Conservation (phyloP, 768 basidiomycete species). For the Tremella mesenterica region DNA sequence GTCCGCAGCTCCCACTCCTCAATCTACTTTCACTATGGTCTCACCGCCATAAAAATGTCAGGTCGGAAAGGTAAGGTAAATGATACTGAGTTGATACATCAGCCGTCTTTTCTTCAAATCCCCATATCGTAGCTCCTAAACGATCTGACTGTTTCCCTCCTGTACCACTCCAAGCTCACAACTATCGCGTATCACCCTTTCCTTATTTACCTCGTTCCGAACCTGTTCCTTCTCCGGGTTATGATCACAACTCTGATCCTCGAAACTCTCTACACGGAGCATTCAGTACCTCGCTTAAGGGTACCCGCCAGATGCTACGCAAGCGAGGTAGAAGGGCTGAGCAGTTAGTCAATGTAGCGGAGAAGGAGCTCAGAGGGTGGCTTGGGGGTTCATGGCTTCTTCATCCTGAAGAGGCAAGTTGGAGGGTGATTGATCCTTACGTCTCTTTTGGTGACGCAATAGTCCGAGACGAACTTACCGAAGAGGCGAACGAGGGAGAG, state of each 20-base stretch:
- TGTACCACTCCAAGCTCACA: slow-evolving; percentile 44
- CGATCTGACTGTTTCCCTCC: slow-evolving; percentile 33
- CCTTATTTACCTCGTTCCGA: slow-evolving; percentile 62
- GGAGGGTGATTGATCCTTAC: slow-evolving; percentile 2
- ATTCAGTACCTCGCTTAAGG: slow-evolving; percentile 37
- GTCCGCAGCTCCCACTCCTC: not conserved
- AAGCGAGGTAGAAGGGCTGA: slow-evolving; percentile 35
- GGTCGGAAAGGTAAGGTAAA: not conserved
- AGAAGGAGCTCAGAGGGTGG: slow-evolving; percentile 33
- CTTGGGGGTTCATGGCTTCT: slow-evolving; percentile 14
- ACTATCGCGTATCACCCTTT: slow-evolving; percentile 80
- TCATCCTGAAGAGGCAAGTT: not conserved
- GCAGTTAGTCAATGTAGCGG: slow-evolving; percentile 24
- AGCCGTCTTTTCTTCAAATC: slow-evolving; percentile 39
- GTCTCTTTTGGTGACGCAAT: not conserved
- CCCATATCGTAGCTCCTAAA: slow-evolving; percentile 31
- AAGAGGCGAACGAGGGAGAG: not conserved
- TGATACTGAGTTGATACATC: not conserved
- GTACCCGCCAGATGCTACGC: slow-evolving; percentile 31
- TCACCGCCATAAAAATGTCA: too few species aligned
- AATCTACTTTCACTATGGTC: too few species aligned
- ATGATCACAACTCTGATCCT: slow-evolving; percentile 10
- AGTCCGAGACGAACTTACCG: not conserved
- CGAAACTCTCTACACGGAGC: slow-evolving; percentile 27
- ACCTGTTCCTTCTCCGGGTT: slow-evolving; percentile 16